phyloP scores from a whole-genome alignment of 768 basidiomycete species.

The Tulasnella sp. region DNA sequence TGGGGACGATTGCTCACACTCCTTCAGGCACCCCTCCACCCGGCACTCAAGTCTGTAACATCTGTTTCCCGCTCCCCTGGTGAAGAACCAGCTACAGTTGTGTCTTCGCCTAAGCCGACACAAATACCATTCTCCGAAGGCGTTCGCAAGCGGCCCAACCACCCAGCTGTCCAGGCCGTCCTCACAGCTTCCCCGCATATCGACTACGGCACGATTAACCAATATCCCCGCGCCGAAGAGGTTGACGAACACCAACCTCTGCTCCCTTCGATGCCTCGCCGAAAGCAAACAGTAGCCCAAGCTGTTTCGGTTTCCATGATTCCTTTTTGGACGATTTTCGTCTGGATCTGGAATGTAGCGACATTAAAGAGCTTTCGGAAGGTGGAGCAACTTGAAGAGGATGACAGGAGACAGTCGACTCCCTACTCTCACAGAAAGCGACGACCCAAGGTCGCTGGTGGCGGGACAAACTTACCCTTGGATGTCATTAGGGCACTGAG shows the following conservation, averaged over 20 bases:
- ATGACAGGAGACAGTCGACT: background rate
- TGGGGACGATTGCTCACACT: too few relatives aligned
- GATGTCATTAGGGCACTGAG: constrained; percentile 4
- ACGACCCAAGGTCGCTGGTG: constrained; percentile 7
- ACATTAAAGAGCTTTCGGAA: constrained; percentile 9
- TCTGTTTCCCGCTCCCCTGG: too few relatives aligned
- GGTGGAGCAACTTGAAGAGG: background rate
- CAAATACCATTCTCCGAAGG: constrained; percentile 7
- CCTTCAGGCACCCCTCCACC: too few relatives aligned
- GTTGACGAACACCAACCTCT: background rate
- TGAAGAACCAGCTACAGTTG: too few relatives aligned
- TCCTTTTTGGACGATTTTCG: constrained; percentile 6
- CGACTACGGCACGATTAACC: constrained; percentile 2
- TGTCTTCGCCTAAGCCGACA: background rate
- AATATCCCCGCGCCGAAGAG: background rate
- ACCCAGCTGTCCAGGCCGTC: background rate
- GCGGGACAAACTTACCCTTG: constrained; percentile 2
- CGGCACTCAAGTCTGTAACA: too few relatives aligned
- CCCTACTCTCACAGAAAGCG: constrained; percentile 9
- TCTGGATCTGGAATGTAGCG: constrained; percentile 3
- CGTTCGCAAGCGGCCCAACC: background rate
- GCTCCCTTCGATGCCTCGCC: constrained; percentile 1
- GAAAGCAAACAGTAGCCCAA: background rate
- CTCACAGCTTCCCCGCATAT: background rate
- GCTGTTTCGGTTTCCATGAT: constrained; percentile 4